Percentiles rank a stretch among this genome's conserved stretches.
Evolutionary conservation across 352 stramenopile genomes (phyloP).

Genomic region (Halophytophthora batemanensis): DNA sequence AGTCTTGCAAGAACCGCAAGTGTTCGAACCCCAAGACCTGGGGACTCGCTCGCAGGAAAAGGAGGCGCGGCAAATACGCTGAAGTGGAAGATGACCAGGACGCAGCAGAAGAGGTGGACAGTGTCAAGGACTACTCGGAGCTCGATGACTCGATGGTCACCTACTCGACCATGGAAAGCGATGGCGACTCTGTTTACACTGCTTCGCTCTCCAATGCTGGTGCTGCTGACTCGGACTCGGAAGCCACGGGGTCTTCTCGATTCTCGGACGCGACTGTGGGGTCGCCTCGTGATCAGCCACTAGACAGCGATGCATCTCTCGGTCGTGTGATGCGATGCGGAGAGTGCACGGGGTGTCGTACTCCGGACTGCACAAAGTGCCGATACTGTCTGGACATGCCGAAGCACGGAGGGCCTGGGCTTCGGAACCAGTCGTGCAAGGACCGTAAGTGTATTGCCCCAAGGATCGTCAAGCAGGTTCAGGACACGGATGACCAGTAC

Average conservation of each 20-base stretch:
- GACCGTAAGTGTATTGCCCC: constrained; percentile 67
- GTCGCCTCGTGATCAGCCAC: constrained; percentile 34
- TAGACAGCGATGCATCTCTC: constrained; percentile 32
- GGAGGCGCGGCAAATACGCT: constrained; percentile 27
- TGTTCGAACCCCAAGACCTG: constrained; percentile 73
- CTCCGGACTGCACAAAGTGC: constrained; percentile 75
- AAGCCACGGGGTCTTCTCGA: constrained; percentile 25
- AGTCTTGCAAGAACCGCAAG: constrained; percentile 86
- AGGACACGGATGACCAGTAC: constrained; percentile 51
- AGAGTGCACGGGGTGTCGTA: constrained; percentile 64
- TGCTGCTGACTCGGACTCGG: constrained; percentile 20
- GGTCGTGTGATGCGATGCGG: constrained; percentile 73
- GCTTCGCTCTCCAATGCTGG: constrained; percentile 21
- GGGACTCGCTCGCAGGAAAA: constrained; percentile 41
- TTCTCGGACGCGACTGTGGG: constrained; percentile 28
- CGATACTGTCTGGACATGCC: constrained; percentile 82
- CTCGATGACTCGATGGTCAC: constrained; percentile 35
- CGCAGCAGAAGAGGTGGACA: constrained; percentile 24
- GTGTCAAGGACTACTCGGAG: constrained; percentile 34
- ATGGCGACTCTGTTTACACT: constrained; percentile 41
- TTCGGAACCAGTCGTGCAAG: constrained; percentile 83
- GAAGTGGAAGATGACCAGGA: constrained; percentile 14
- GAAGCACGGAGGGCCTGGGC: constrained; percentile 77
- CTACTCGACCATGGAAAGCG: constrained; percentile 58
- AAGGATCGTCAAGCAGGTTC: constrained; percentile 70